Evolutionary conservation across 768 basidiomycete genomes (phyloP), one percentile per base, ranked within the genome.

Genomic region (Mycena galericulata): DNA sequence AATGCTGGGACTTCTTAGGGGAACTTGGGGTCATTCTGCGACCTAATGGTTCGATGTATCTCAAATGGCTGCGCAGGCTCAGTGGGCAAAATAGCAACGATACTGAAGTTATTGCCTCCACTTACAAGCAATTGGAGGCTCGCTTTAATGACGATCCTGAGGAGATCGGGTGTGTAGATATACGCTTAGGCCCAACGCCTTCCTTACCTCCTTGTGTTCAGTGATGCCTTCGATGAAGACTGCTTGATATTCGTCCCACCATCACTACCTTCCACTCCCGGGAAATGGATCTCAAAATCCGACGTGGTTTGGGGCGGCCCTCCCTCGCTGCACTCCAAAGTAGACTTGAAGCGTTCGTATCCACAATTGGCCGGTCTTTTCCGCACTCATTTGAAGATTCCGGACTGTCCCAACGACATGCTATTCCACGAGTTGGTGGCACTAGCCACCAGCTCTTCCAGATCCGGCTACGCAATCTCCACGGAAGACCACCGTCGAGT

Each of bases 71-170:
- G 27, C 24, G 40, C 22, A 22, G 30, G 12, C 41, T 67, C 18
- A 46, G 36, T 24, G 9, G 7, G 38, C 29, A 34, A 18, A 49
- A 49, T 4, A 60, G 58, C 32, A 20, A 47, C 24, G 41, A 53
- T 15, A 12, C 22, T 20, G 8, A 43, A 20, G 12, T 7, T 41
- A 22, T 54, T 29, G 20, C 8, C 38, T 36, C 15, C 18, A 55
- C 62, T 26, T 67, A 67, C 51, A 46, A 54, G 18, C 66, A 67
- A 38, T 40, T 67, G 22, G 38, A 62, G 8, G 66, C 66, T 22
- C 54, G 66, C 11, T 67, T 62, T 22, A 34, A 62, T 7, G 66
- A 67, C 3, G 40, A 67, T 20, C 50, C 49, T 6, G 14, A 17
- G 45, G 46, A 1, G 29, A 43, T 61, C 22, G 30, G 32, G 59